Evolutionary conservation across 2,329 filamentous ascomycete species (phyloP), one percentile per base, ranked within the genome.

Genomic region (Nigrograna mackinnonii): DNA sequence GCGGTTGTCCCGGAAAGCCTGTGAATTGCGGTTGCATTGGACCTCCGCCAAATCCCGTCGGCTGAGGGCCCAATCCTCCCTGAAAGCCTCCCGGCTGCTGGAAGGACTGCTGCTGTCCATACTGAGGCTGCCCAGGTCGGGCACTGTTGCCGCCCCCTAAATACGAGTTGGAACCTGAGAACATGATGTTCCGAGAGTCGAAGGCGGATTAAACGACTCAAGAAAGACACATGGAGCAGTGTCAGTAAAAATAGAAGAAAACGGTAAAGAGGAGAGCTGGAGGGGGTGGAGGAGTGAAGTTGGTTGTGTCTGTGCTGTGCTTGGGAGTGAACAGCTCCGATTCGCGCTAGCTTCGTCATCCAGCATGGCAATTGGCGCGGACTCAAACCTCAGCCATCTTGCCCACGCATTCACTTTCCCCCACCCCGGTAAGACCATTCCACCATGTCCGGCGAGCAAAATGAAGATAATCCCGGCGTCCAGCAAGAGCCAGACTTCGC

Each of bases 81-180:
- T 71, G 74, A 49, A 81, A 77, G 44, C 74, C 75, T 42, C 81
- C 76, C 24, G 76, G 77, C 62, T 82, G 83, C 63, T 79, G 81
- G 52, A 62, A 70, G 51, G 61, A 75, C 72, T 56, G 75, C 58
- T 78, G 78, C 54, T 73, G 71, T 52, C 70, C 63, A 66, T 74
- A 66, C 70, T 76, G 58, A 57, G 67, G 70, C 57, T 70, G 69
- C 51, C 83, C 83, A 37, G 87, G 87, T 47, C 85, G 87, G 67
- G 86, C 82, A 76, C 79, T 86, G 66, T 85, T 89, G 69, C 79
- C 82, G 73, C 85, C 87, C 71, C 90, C 90, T 62, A 95, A 74
- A 71, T 86, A 96, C 52, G 88, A 85, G 76, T 88, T 95, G 55
- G 89, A 88, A 68, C 86, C 89, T 55, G 90, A 94, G 75, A 89